Base-by-base conservation (phyloP, 768 basidiomycete genomes). In the Thelephora ganbajun region DNA sequence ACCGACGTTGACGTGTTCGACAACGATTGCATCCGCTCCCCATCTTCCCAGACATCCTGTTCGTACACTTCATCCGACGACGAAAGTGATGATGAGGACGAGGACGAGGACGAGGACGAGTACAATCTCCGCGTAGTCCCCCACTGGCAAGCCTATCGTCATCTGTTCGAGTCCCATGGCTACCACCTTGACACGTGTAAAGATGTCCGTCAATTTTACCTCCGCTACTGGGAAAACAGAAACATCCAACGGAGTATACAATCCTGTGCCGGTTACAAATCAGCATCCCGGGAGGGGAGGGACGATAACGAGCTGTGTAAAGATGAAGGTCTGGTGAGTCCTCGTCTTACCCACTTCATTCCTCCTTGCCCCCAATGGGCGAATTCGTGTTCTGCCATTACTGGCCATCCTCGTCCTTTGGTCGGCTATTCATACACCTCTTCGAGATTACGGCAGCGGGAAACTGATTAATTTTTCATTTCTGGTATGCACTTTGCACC, bases 321-420 rank as follows among this genome's bases (percentile, higher is more conserved):
- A 45, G 84, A 87, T 55, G 70, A 76, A 30, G 82, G 84, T 36
- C 62, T 86, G 61, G 84, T 85, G 51, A 56, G 78, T 69, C 43
- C 30, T 41, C 44, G 19, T 43, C 46, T 30, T 30, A 9, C 5
- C 26, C 5, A 30, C 9, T 30, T 9, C 5, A 30, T 16, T n/a
- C 11, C 41, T 18, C 44, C 14, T 19, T 19, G 12, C 26, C 22
- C 46, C 3, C 12, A 35, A 19, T 49, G 5, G 5, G 26, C 9
- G 5, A 4, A 30, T 30, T 30, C 5, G 26, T 30, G 26, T 9
- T 30, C 5, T 30, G 26, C 26, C 26, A 4, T 9, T 9, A 4
- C 26, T 30, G 26, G 26, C 26, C 26, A 30, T 30, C 26, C 26
- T 9, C 26, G 26, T 30, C 26, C 9, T 30, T 30, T 30, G 9